Evolutionary conservation across 2,329 filamentous ascomycete species (phyloP).

Genomic region (Aspergillus novofumigatus): DNA sequence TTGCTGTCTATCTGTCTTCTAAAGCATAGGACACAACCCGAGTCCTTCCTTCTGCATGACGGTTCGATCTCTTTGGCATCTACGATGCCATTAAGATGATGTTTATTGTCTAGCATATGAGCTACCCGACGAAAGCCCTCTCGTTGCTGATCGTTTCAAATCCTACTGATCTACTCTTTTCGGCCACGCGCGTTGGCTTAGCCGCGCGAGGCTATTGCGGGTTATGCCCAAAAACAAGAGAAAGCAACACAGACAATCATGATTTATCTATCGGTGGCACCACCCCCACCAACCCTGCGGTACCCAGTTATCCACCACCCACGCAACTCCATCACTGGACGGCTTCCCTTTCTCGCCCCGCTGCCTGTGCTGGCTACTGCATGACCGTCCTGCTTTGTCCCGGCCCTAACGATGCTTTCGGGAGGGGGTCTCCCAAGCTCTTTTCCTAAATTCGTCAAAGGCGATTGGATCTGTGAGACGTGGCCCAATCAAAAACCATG

Average conservation of each 20-base stretch:
- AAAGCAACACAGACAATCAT: slow-evolving; percentile 12
- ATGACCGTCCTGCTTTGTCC: slow-evolving; percentile 23
- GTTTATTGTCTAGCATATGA: not conserved
- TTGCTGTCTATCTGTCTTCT: slow-evolving; percentile 17
- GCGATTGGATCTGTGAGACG: slow-evolving; percentile 34
- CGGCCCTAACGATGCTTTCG: slow-evolving; percentile 25
- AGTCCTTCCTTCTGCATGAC: not conserved
- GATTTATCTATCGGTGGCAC: slow-evolving; percentile 22
- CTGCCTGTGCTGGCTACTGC: slow-evolving; percentile 25
- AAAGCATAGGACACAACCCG: not conserved
- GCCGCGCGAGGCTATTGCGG: not conserved
- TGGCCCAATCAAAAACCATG: slow-evolving; percentile 37
- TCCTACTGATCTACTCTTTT: not conserved
- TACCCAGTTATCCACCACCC: slow-evolving; percentile 18
- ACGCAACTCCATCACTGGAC: slow-evolving; percentile 1
- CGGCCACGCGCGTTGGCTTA: not conserved
- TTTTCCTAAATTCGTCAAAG: slow-evolving; percentile 21
- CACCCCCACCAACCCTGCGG: slow-evolving; percentile 21
- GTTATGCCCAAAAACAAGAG: slow-evolving; percentile 2
- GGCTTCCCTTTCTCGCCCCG: slow-evolving; percentile 18
- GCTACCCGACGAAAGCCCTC: not conserved
- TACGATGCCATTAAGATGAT: not conserved
- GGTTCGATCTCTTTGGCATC: not conserved
- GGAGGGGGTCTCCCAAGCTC: slow-evolving; percentile 13
- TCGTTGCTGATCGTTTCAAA: not conserved